Base-by-base conservation (phyloP, 352 stramenopile genomes). In the Peronospora belbahrii region DNA sequence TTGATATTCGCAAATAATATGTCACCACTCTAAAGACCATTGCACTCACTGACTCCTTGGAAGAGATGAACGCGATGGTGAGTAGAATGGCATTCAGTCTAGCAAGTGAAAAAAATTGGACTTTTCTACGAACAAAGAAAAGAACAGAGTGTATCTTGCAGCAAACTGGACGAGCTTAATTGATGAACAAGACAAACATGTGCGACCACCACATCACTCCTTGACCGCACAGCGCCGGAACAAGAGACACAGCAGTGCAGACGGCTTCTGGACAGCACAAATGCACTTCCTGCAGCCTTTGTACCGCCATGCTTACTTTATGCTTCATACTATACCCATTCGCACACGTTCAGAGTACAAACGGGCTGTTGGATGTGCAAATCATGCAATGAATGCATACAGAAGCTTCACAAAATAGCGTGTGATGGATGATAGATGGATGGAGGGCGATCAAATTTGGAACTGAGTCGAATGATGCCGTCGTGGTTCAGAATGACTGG, bases 21-120 rank as follows among this genome's bases (percentile, higher is more conserved):
- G 69, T 84, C 52, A 72, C 70, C 59, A 70, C 65, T 82, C 74
- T 66, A 62, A 88, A 88, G 77, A 88, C 77, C 77, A 85, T 75
- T 48, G 60, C 65, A 50, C 47, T 50, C 59, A 86, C 70, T 69
- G 64, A 65, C 59, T 65, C 59, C 14, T 68, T 69, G 46, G 55
- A 65, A 53, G 59, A 65, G 59, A 75, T 64, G 60, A 66, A 40
- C 63, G 42, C 59, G 56, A 60, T 70, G 74, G 77, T 88, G 77
- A 88, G 77, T 69, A 75, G 52, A 77, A 65, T 73, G 63, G 54
- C 34, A 23, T 75, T 33, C n/a, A 9, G 35, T 86, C 52, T 86
- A 34, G 77, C 74, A 86, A 86, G 70, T 74, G 71, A 84, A 85
- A 87, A 86, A 88, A 88, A 88, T 84, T 88, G 72, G 74, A 85